Evolutionary conservation across 2,329 filamentous ascomycete genomes (phyloP).

Genomic region (Gnomoniopsis smithogilvyi): DNA sequence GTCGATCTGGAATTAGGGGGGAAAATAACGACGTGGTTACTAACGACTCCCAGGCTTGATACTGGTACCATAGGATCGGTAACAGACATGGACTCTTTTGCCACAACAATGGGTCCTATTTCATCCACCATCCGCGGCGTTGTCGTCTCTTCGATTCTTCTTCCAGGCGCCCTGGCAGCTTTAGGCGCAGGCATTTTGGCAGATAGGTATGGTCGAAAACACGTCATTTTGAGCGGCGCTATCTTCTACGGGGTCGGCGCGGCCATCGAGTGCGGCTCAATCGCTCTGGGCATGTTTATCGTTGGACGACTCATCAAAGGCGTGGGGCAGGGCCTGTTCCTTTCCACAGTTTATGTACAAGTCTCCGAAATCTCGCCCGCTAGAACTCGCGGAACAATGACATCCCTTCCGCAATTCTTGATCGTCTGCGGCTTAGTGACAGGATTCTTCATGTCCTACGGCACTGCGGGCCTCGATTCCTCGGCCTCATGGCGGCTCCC

Average conservation of each 20-base stretch:
- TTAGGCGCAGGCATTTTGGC: constrained; percentile 55
- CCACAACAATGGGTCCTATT: constrained; percentile 45
- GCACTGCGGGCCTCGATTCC: constrained; percentile 41
- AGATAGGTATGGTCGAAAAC: constrained; percentile 49
- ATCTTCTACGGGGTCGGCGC: constrained; percentile 51
- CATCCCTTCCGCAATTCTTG: constrained; percentile 51
- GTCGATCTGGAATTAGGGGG: not conserved
- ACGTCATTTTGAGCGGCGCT: constrained; percentile 49
- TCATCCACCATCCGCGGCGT: constrained; percentile 55
- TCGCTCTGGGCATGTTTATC: constrained; percentile 48
- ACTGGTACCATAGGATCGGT: constrained; percentile 57
- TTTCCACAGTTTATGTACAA: constrained; percentile 50
- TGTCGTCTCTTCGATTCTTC: constrained; percentile 57
- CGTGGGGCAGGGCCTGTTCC: constrained; percentile 54
- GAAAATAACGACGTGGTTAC: not conserved
- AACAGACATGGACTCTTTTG: constrained; percentile 54
- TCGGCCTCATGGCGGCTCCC: constrained; percentile 56
- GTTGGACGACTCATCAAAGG: constrained; percentile 53
- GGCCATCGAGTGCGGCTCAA: constrained; percentile 34
- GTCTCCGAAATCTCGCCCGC: constrained; percentile 59
- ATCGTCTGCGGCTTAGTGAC: constrained; percentile 48
- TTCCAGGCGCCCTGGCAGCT: constrained; percentile 57
- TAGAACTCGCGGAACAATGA: constrained; percentile 46
- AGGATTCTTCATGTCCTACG: constrained; percentile 62
- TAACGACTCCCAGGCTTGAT: constrained; percentile 24